Base-by-base conservation (phyloP, 768 basidiomycete species). In the Termitomyces sp. region DNA sequence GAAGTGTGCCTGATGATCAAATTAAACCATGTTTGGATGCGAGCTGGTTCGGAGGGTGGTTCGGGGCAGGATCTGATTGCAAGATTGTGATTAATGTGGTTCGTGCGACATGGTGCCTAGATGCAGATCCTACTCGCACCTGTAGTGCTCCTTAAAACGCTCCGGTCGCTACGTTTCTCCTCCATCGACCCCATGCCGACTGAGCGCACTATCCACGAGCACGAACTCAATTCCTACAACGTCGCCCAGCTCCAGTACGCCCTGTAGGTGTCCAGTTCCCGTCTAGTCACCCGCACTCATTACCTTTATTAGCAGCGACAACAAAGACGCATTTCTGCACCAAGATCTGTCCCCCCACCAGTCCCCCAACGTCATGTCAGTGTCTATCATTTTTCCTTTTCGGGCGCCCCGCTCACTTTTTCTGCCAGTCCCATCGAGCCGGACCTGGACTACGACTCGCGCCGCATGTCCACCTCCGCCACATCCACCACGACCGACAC, bases 381-480 rank as follows among this genome's bases (percentile, higher is more conserved):
- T 78, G 53, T 47, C 50, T 18, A n/a, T n/a, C n/a, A n/a, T n/a
- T 14, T 32, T 53, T 54, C 33, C 22, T 24, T 30, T 42, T 20
- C 8, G 33, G 4, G 18, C 20, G 3, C 10, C 30, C n/a, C 46
- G 13, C 55, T 39, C 39, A 60, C 27, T 36, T 50, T 55, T 55
- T 47, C 51, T 39, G 54, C 40, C 49, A 59, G 65, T 43, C 53
- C 55, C 9, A 62, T 66, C 47, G 62, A 57, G 60, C 49, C 49
- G 1, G 83, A 81, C 70, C 66, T 82, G 62, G 83, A 84, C 71
- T 84, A 88, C 82, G 69, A 77, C 60, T 69, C 70, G 37, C 81
- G 89, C 67, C 87, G 89, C 68, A 91, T 92, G 90, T 91, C 90
- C 72, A 80, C 82, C 69, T 89, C 87, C 62, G 86, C 84, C 51